phyloP scores from a whole-genome alignment of 495 filamentous ascomycete species.

The Trichocladium antarcticum region DNA sequence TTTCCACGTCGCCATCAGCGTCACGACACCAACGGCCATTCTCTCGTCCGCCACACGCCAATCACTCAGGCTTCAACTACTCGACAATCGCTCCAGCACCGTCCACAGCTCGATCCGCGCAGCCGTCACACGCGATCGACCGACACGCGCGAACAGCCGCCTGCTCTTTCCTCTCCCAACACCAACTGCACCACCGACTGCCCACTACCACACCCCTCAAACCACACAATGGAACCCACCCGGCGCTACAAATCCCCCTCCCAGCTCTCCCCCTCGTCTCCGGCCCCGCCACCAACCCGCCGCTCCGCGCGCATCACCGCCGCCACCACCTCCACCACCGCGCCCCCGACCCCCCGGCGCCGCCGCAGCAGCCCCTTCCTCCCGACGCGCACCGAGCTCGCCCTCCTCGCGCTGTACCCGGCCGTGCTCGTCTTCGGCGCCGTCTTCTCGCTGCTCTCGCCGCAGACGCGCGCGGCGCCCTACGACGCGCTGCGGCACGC shows the following conservation, averaged over 20 bases:
- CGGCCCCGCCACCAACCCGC: neutral
- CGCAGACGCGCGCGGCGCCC: constrained; percentile 47
- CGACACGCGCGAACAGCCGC: neutral
- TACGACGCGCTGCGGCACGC: constrained; percentile 48
- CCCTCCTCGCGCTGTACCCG: constrained; percentile 61
- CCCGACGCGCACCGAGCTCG: constrained; percentile 51
- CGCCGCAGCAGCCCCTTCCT: constrained; percentile 39
- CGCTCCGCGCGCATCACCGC: constrained; percentile 3
- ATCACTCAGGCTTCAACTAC: too few relatives aligned
- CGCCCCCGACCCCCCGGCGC: neutral
- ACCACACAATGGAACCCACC: neutral
- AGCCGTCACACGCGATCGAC: neutral
- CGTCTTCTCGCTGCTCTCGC: constrained; percentile 66
- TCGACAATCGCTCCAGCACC: neutral
- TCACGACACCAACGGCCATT: too few relatives aligned
- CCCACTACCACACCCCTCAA: neutral
- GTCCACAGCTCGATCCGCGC: too few relatives aligned
- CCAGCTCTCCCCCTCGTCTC: constrained; percentile 1
- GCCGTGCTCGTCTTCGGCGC: constrained; percentile 65
- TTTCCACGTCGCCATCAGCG: too few relatives aligned
- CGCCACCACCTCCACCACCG: neutral
- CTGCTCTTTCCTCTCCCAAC: neutral
- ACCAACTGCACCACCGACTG: neutral
- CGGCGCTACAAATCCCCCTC: constrained; percentile 7
- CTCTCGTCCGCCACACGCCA: too few relatives aligned